phyloP scores from a whole-genome alignment of 1,284 basidiomycete genomes.

The Moesziomyces antarcticus region DNA sequence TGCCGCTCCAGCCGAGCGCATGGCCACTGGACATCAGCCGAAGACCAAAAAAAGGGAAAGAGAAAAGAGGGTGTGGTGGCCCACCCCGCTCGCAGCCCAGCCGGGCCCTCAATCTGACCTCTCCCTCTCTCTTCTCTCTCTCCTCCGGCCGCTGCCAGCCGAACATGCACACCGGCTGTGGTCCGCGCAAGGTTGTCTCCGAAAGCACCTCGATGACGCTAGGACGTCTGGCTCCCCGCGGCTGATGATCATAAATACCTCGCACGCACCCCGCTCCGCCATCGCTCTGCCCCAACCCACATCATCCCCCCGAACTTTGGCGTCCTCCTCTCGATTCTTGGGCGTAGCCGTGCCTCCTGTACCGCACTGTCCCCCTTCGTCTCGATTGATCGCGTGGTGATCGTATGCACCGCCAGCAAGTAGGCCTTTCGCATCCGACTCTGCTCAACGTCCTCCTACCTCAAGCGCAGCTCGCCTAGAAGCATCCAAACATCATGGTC shows the following conservation, averaged over 20 bases:
- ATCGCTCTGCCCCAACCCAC: not conserved
- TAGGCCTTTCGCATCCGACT: not conserved
- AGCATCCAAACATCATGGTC: constrained; percentile 22
- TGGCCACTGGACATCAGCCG: not conserved
- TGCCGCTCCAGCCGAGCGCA: not conserved
- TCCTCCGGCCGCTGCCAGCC: not conserved
- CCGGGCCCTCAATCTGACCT: not conserved
- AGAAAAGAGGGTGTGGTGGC: not conserved
- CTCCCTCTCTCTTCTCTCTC: too few relatives aligned
- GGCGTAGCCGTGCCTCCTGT: not conserved
- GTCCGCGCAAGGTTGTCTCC: not conserved
- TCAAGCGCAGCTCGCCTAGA: not conserved
- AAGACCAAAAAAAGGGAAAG: not conserved
- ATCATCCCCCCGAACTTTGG: not conserved
- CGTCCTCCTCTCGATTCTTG: not conserved
- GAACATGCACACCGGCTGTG: not conserved
- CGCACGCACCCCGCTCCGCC: not conserved
- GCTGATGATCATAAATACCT: not conserved
- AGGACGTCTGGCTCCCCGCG: not conserved
- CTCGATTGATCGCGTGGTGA: not conserved
- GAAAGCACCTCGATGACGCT: not conserved
- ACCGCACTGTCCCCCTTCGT: too few relatives aligned
- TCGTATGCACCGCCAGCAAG: not conserved
- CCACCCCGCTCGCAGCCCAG: not conserved
- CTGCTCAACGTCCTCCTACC: not conserved